Evolutionary conservation across 2,329 filamentous ascomycete genomes (phyloP), one percentile per base, ranked within the genome.

Genomic region (Clarireedia paspali): DNA sequence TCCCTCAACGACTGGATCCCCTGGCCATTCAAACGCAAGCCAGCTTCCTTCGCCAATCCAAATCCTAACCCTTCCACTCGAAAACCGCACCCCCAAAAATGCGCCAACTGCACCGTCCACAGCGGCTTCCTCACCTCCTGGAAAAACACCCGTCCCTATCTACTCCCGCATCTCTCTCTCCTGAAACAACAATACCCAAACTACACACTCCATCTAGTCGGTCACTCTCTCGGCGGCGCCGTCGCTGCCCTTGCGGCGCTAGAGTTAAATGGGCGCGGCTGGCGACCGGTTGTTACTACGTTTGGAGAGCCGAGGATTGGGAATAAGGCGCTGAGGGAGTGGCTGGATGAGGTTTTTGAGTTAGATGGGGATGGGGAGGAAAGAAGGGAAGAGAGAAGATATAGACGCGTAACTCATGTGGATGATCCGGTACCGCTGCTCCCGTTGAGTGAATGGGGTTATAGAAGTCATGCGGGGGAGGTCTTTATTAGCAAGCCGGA

Each of bases 51-150:
- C 20, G 20, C 20, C 20, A 20, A 20, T 20, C 2, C 20, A 20
- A 20, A 44, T 10, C 10, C n/a, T 9, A 23, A 20, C 17, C n/a
- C 20, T 20, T 17, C 7, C 17, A 24, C 46, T 23, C n/a, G 24
- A 40, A 5, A 24, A 17, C 15, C 6, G 26, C 14, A 17, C 17
- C 23, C 12, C 5, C 24, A 15, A 24, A 80, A 77, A 62, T 99
- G 94, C 71, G 70, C 75, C 6, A 92, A 96, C 70, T 99, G 94
- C 71, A 95, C 89, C 5, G 92, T 97, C 1, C 94, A 99, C 69
- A 84, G 83, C 58, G 94, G 94, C 17, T 99, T 99, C 71, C 81
- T 94, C 67, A 77, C 80, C 15, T 91, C 90, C 0, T 99, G 94
- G 92, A 75, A 79, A 50, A 83, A 85, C 66, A 88, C 91, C 0